Percentiles rank a stretch among this genome's conserved stretches.
Evolutionary conservation across 352 stramenopile genomes (phyloP).

Genomic region (Globisporangium viniferum): DNA sequence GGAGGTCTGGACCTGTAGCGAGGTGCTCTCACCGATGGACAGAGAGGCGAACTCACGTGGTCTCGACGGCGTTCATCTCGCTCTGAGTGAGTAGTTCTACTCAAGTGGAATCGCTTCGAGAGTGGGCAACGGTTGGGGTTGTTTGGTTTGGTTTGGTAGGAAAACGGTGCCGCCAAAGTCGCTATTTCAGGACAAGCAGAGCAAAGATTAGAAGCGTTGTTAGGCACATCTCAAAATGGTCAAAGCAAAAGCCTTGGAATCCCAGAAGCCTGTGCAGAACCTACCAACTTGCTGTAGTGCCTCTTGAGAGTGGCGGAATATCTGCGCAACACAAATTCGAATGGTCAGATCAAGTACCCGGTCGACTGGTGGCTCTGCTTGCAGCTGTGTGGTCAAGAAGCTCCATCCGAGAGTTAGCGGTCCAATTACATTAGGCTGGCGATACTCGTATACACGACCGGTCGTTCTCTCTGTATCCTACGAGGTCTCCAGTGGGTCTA

Average conservation of each 20-base stretch:
- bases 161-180: not conserved
- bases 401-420: no score
- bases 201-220: not conserved
- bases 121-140: not conserved
- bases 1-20: not conserved
- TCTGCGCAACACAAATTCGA: no score
- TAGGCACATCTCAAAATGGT: not conserved
- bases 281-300: no score
- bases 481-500: constrained; percentile 1
- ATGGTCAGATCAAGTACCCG: no score
- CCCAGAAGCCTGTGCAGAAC: not conserved
- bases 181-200: not conserved
- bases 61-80: not conserved
- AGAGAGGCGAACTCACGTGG: not conserved
- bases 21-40: not conserved
- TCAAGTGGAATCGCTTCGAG: not conserved
- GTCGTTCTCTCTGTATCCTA: not conserved
- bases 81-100: not conserved
- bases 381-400: no score
- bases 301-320: no score
- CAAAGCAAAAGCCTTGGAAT: not conserved
- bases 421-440: not conserved
- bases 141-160: not conserved
- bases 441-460: not conserved
- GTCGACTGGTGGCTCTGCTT: no score